phyloP scores from a whole-genome alignment of 495 filamentous ascomycete species.

The Aspergillus heteromorphus region DNA sequence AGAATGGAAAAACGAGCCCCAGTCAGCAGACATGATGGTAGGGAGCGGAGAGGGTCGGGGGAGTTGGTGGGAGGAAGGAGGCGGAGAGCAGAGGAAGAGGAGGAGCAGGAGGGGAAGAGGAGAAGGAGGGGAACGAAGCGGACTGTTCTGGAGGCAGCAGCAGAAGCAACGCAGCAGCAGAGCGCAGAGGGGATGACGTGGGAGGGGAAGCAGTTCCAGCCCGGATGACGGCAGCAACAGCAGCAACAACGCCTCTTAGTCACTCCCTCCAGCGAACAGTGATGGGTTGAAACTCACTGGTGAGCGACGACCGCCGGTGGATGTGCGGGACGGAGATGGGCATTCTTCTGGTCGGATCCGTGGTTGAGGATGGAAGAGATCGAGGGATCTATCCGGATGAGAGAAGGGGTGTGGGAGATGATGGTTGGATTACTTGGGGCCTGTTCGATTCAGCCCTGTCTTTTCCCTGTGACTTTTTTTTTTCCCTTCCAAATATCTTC shows the following conservation, averaged over 20 bases:
- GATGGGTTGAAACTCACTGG: slow-evolving; percentile 13
- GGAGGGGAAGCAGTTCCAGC: not conserved
- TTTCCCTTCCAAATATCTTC: not conserved
- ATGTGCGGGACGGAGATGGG: slow-evolving; percentile 17
- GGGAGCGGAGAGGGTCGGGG: not conserved
- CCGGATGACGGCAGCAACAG: slow-evolving; percentile 3
- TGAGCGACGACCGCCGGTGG: slow-evolving; percentile 30
- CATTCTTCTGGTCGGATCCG: slow-evolving; percentile 21
- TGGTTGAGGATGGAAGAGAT: not conserved
- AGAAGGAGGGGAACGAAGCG: too few species aligned
- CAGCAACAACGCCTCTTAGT: not conserved
- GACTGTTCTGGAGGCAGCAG: slow-evolving; percentile 5
- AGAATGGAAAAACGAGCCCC: slow-evolving; percentile 20
- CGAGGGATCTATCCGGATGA: too few species aligned
- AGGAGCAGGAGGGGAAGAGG: slow-evolving; percentile 9
- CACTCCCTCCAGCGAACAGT: too few species aligned
- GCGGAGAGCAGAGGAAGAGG: slow-evolving; percentile 8
- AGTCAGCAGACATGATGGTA: slow-evolving; percentile 34
- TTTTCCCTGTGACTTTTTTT: slow-evolving; percentile 8
- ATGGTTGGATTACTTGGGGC: too few species aligned
- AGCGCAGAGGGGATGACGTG: slow-evolving; percentile 11
- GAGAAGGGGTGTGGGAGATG: too few species aligned
- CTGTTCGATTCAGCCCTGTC: not conserved
- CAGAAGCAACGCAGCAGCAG: not conserved
- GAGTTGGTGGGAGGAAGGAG: not conserved